Base-by-base conservation (phyloP, 2,329 filamentous ascomycete species). In the Leptographium galeiforme region DNA sequence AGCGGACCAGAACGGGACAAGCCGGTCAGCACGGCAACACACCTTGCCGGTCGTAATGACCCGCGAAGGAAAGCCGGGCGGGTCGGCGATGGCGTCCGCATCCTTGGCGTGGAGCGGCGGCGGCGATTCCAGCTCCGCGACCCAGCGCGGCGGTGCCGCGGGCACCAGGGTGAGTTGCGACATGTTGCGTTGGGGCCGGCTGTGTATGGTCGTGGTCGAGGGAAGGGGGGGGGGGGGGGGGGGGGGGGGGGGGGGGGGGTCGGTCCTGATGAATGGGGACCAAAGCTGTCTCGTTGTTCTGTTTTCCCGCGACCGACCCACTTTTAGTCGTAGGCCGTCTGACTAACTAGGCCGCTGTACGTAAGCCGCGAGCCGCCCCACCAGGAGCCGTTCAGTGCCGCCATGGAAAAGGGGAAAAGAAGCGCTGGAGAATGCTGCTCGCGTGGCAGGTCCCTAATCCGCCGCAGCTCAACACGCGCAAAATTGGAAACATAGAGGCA, bases 61-160 rank as follows among this genome's bases (percentile, higher is more conserved):
- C 63, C 69, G 80, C 65, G 67, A 70, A 34, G 81, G 81, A 73
- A 84, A 97, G 64, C 93, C 91, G 52, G 88, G 87, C 50, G 93
- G 93, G 67, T 98, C 90, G 55, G 85, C 76, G 60, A 96, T 82
- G 65, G 76, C 78, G 61, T 72, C 65, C 50, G 78, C 75, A 13
- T 36, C 12, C 69, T 88, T 89, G 51, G 82, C 68, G 66, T 81
- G 86, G 50, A 79, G 65, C 30, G 78, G 66, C 30, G 88, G 81
- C 36, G 87, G 79, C 46, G 79, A 79, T 64, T 84, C 83, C 61
- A 97, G 78, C 63, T 94, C 84, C 59, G 83, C 69, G 38, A 91
- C 87, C 93, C 93, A 98, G 75, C 78, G 74, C 38, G 90, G 90
- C 72, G 75, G 50, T 2, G 58, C 52, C 30, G 44, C 53, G 18